Conservation (phyloP, 305 asterid species). For the Fraxinus greggii region DNA sequence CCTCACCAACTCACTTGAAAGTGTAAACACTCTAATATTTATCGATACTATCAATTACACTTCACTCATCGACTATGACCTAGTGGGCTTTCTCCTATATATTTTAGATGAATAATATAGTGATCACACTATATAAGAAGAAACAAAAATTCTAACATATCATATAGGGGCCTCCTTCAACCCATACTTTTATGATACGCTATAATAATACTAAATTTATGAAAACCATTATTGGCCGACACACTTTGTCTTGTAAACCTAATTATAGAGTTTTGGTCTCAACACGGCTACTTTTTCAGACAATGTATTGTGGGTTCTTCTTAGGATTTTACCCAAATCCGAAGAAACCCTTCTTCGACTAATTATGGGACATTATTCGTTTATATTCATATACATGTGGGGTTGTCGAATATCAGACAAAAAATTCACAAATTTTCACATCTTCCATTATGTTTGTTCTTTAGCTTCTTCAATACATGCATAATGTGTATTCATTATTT, state of each 20-base stretch:
- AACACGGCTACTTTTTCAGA: neutral
- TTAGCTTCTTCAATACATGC: neutral
- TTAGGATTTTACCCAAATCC: neutral
- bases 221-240: neutral
- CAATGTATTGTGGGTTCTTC: neutral
- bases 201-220: neutral
- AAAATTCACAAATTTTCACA: neutral
- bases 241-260: neutral
- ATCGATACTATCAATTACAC: neutral
- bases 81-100: neutral
- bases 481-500: neutral
- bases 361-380: neutral
- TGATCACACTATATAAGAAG: neutral
- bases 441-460: neutral
- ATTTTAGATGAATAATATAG: neutral
- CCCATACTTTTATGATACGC: neutral
- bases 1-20: neutral
- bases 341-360: neutral
- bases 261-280: neutral
- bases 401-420: neutral
- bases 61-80: neutral
- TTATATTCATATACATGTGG: neutral
- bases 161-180: neutral
- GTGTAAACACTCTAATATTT: neutral
- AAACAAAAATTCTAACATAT: neutral